Base-by-base conservation (phyloP, 441 rosid species). In the Erysimum cheiri region DNA sequence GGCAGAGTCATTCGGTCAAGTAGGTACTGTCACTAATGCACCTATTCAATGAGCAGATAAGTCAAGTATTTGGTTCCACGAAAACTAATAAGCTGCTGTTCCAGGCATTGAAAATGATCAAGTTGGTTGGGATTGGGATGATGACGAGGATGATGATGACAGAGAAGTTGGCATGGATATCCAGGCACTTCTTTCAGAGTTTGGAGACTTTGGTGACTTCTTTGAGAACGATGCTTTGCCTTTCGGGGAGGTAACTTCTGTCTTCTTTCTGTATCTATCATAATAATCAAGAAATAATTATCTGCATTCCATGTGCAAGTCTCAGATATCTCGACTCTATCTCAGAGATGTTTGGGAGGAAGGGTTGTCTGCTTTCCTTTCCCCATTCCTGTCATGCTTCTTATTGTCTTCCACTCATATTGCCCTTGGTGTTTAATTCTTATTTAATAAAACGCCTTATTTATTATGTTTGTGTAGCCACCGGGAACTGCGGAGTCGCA, bases 401-500 rank as follows among this genome's bases (percentile, higher is more conserved):
- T 70, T 58, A 58, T 60, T 47, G 12, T 62, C 47, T 54, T 54
- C 47, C n/a, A 13, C 17, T 57, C 41, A 28, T 52, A 48, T 35
- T 62, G 14, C 19, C 37, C 67, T 69, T 36, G 35, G 54, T 41
- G 53, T 65, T 71, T 67, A 49, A 22, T 49, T 49, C 67, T 65
- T 68, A 60, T 74, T 24, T 74, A 60, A 70, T 78, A 58, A 26
- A 70, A 39, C 67, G 52, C 68, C 55, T 48, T 63, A 60, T 79
- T 28, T 78, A 28, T 77, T 82, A 77, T 60, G 74, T 72, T 76
- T 73, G 47, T 85, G 82, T 80, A 96, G 99, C 99, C 99, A 71
- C 99, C 99, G 46, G 99, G 99, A 83, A 93, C 98, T 81, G 98
- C 99, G 48, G 99, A 93, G 85, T 93, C 96, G 11, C 92, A 94